phyloP scores from a whole-genome alignment of 1,284 basidiomycete genomes.

The Pascua sp. region DNA sequence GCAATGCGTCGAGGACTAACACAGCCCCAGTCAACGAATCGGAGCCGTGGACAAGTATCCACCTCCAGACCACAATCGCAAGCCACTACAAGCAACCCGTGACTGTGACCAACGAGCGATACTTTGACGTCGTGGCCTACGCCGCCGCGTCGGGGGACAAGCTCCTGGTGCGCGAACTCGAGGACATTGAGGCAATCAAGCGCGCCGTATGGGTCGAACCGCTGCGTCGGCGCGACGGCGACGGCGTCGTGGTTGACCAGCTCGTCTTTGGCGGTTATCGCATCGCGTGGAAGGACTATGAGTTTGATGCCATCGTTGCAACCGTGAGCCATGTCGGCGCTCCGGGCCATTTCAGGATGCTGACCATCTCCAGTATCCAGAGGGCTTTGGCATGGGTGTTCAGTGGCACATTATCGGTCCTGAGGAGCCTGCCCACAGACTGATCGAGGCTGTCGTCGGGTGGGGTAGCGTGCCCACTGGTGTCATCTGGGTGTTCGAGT shows the following conservation, averaged over 20 bases:
- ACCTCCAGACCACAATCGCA: no score
- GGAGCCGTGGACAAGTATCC: no score
- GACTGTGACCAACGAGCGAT: slow-evolving; percentile 17
- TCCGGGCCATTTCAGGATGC: neutral
- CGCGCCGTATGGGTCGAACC: slow-evolving; percentile 13
- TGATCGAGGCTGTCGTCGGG: slow-evolving; percentile 58
- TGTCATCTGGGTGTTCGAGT: slow-evolving; percentile 72
- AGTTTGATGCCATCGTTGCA: slow-evolving; percentile 26
- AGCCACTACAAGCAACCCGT: slow-evolving; percentile 1
- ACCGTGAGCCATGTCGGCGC: slow-evolving; percentile 28
- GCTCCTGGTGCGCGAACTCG: slow-evolving; percentile 17
- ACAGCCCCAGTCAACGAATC: no score
- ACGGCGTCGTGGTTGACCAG: slow-evolving; percentile 16
- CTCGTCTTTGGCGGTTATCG: slow-evolving; percentile 26
- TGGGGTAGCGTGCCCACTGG: slow-evolving; percentile 57
- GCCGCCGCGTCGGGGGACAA: slow-evolving; percentile 15
- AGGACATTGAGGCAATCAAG: slow-evolving; percentile 20
- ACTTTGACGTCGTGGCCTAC: slow-evolving; percentile 24
- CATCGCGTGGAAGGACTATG: slow-evolving; percentile 23
- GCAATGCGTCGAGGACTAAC: no score
- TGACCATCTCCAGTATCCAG: slow-evolving; percentile 24
- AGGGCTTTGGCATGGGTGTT: slow-evolving; percentile 13
- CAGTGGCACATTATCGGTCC: slow-evolving; percentile 47
- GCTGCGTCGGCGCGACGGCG: slow-evolving; percentile 24
- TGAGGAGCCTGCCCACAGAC: slow-evolving; percentile 56